Evolutionary conservation across 2,329 filamentous ascomycete species (phyloP).

Genomic region (Torrubiella hemipterigena): DNA sequence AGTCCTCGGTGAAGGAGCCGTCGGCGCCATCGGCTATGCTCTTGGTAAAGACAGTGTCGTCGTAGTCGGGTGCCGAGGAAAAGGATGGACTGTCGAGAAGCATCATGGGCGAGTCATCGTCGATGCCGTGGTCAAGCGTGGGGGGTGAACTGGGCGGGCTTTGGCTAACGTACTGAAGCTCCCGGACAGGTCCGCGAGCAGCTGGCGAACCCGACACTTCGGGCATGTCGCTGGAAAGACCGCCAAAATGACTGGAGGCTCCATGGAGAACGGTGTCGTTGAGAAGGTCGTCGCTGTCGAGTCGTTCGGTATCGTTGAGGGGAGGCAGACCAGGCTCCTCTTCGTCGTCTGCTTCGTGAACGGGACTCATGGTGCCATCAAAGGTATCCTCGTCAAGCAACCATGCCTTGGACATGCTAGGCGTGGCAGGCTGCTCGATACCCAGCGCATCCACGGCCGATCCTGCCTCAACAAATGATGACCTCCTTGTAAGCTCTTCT

Average conservation of each 20-base stretch:
- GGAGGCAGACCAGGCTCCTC: slow-evolving; percentile 24
- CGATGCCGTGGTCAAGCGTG: slow-evolving; percentile 8
- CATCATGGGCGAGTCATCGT: slow-evolving; percentile 20
- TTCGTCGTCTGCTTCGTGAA: slow-evolving; percentile 14
- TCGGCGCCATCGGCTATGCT: slow-evolving; percentile 29
- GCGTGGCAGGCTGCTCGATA: not conserved
- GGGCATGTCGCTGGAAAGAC: slow-evolving; percentile 27
- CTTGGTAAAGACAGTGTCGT: slow-evolving; percentile 23
- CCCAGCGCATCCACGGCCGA: not conserved
- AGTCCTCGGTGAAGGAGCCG: slow-evolving; percentile 34
- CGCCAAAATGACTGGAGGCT: slow-evolving; percentile 23
- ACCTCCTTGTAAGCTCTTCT: not conserved
- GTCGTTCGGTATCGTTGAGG: slow-evolving; percentile 16
- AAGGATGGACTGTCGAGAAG: slow-evolving; percentile 35
- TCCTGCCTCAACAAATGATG: too few relatives aligned
- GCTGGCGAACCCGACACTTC: slow-evolving; percentile 32
- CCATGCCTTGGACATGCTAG: not conserved
- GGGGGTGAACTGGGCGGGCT: slow-evolving; percentile 40
- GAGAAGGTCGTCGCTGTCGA: slow-evolving; percentile 19
- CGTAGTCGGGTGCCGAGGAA: slow-evolving; percentile 25
- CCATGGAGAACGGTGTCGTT: slow-evolving; percentile 27
- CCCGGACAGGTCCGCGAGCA: slow-evolving; percentile 16
- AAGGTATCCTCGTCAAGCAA: slow-evolving; percentile 4
- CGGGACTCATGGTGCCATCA: slow-evolving; percentile 6
- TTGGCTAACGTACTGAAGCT: slow-evolving; percentile 22